Conservation (phyloP, 2,329 filamentous ascomycete genomes). For the Diaporthe ilicicola region DNA sequence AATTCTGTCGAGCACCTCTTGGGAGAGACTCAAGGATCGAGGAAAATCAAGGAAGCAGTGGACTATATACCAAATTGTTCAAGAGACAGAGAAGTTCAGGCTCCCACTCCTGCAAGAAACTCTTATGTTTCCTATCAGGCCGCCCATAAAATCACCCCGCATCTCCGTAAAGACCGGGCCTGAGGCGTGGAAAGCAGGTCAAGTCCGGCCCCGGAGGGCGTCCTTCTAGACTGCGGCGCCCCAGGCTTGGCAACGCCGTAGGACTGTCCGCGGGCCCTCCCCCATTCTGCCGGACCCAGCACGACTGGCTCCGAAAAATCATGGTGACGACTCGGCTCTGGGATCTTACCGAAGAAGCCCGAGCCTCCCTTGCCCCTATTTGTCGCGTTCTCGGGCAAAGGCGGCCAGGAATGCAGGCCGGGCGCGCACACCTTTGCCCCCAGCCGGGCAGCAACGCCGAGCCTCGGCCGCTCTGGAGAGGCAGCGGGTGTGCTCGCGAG, state of each 20-base stretch:
- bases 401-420: background rate
- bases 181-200: background rate
- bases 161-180: background rate
- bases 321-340: background rate
- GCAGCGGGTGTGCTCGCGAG: background rate
- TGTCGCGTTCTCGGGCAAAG: background rate
- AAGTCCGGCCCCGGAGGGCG: background rate
- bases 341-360: background rate
- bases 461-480: background rate
- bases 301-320: background rate
- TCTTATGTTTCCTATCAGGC: background rate
- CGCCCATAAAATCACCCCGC: background rate
- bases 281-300: background rate
- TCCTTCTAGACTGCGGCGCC: background rate
- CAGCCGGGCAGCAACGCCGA: background rate
- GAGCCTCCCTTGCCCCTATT: background rate
- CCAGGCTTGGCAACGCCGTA: constrained; percentile 7
- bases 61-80: background rate
- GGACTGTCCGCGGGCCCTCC: background rate
- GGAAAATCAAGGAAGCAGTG: background rate
- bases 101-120: background rate
- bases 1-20: background rate
- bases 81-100: background rate
- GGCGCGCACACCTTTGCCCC: background rate
- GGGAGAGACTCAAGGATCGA: background rate